Base-by-base conservation (phyloP, 2,329 filamentous ascomycete genomes). In the Ustilaginoidea virens region DNA sequence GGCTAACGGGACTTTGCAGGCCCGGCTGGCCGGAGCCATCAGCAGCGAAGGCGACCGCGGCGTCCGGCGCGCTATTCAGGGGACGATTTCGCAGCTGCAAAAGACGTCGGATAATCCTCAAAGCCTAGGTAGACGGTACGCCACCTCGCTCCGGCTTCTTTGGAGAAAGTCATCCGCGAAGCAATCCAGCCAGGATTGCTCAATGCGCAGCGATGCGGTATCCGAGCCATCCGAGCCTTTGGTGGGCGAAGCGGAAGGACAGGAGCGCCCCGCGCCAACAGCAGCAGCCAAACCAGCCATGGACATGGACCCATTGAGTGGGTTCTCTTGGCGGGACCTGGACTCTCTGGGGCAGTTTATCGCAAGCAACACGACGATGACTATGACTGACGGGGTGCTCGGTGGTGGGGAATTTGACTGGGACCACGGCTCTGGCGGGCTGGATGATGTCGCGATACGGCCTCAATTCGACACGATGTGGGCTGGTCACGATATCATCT, bases 321-420 rank as follows among this genome's bases (percentile, higher is more conserved):
- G 68, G 24, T 74, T 74, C 45, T 72, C 67, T 1, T 74, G 69
- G 69, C 54, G 70, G 2, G 67, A 74, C 40, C 49, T 74, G 5
- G 64, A 66, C 33, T 69, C 69, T 2, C 60, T 74, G 2, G 67
- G 67, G 0, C 67, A 73, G 36, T 71, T 66, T 33, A 53, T 54
- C 25, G 44, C 41, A 8, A 41, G 39, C 24, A 40, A 46, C 18
- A 38, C 39, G 14, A 28, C 42, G 3, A 36, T 40, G 4, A 35
- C 33, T 27, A 35, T 39, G 21, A 31, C 36, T 5, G 43, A 47
- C 25, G 41, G 43, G n/a, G 40, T 43, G 30, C 25, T 47, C 17
- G 41, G 42, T 9, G 40, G 38, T 15, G 33, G 37, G 3, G 41
- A 45, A 7, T 42, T 43, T 18, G 42, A 41, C 25, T 45, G 42